Evolutionary conservation across 306 rosid genomes (phyloP), one percentile per base, ranked within the genome.

Genomic region (Quercus agrifolia): DNA sequence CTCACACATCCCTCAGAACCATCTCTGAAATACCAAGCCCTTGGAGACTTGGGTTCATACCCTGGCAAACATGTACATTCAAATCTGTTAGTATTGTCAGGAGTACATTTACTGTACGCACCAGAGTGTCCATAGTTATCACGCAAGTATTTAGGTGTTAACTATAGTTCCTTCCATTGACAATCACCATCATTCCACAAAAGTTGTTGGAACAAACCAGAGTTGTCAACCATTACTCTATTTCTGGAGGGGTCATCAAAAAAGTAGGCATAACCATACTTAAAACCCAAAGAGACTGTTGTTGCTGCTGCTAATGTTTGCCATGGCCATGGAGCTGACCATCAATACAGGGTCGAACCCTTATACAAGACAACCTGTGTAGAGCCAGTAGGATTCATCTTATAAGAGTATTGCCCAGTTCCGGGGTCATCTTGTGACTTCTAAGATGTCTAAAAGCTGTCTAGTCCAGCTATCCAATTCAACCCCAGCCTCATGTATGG

Each of bases 361-460:
- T 46, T 46, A 46, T 11, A 46, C 52, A 46, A 46, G 52, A 46
- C 12, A 12, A 46, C 52, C 2, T 46, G 52, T 9, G 52, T 14
- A 10, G 3, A 8, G 15, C 52, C 52, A 46, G 52, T 2, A 8
- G 52, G 52, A 46, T 46, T 46, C 52, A 46, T 46, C 52, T 46
- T 11, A 46, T 1, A 46, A 8, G 2, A 8, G 52, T 11, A 46
- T 2, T 10, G 13, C 52, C 52, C 14, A 46, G 52, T 46, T 46
- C 52, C 14, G 0, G 52, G 51, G 30, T 63, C 79, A 58, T 62
- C 63, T 66, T 80, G 33, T 41, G 87, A 79, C 19, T 70, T 75
- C 83, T 28, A 83, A 4, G 83, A 75, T 33, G 78, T 56, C 5
- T 79, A 46, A n/a, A 21, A 72, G 10, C 78, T 74, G 67, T 79